phyloP scores from a whole-genome alignment of 768 basidiomycete genomes.

The Trametes elegans region DNA sequence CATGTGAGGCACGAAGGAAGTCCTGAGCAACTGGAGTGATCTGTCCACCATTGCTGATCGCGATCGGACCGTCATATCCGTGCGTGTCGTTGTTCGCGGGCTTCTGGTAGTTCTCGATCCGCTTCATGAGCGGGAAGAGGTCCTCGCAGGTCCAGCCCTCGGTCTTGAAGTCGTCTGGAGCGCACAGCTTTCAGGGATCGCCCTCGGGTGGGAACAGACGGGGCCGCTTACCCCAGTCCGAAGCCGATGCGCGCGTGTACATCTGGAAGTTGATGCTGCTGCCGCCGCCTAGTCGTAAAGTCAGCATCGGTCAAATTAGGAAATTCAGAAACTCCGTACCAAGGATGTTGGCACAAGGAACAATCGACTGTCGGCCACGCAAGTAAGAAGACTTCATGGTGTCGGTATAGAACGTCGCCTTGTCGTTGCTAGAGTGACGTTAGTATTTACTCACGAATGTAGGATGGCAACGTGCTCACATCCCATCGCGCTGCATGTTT shows the following conservation, averaged over 20 bases:
- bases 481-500: constrained; percentile 70
- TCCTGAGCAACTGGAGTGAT: constrained; percentile 65
- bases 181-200: background rate
- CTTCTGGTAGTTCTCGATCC: constrained; percentile 77
- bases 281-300: constrained; percentile 21
- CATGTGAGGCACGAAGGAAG: constrained; percentile 62
- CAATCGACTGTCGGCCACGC: constrained; percentile 63
- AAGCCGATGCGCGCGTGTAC: constrained; percentile 70
- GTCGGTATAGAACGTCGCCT: constrained; percentile 71
- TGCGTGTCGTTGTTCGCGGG: constrained; percentile 64
- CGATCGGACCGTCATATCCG: constrained; percentile 73
- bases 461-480: constrained; percentile 39
- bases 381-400: constrained; percentile 54
- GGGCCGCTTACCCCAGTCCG: constrained; percentile 57
- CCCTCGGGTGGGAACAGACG: background rate
- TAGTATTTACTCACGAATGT: background rate
- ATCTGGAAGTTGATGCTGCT: constrained; percentile 75
- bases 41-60: constrained; percentile 67
- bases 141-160: constrained; percentile 69
- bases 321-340: constrained; percentile 12
- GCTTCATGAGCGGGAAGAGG: constrained; percentile 69
- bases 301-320: background rate
- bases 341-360: constrained; percentile 61
- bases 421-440: constrained; percentile 51
- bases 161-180: constrained; percentile 67